Conservation (phyloP, 805 yeast genomes). For the Hanseniaspora meyeri region DNA sequence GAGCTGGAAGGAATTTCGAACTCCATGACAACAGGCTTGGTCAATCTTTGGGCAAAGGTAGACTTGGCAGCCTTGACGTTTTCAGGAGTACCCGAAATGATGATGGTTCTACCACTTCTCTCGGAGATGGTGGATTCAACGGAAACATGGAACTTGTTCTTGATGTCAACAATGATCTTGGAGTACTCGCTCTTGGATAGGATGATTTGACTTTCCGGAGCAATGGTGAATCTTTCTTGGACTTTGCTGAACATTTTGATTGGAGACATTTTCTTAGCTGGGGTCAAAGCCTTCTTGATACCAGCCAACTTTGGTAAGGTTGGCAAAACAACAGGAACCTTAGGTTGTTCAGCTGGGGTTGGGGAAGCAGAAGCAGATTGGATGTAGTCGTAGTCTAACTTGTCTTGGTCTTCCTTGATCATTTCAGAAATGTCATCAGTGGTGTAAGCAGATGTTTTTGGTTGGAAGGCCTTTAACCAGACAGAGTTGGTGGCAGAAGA, state of each 20-base stretch:
- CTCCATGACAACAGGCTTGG: slow-evolving; percentile 53
- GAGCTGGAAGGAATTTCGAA: slow-evolving; percentile 65
- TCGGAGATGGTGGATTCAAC: slow-evolving; percentile 70
- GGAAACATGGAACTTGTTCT: slow-evolving; percentile 47
- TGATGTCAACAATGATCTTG: slow-evolving; percentile 52
- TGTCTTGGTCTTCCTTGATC: not conserved
- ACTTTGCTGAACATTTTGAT: slow-evolving; percentile 36
- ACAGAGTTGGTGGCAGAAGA: not conserved
- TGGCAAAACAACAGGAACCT: slow-evolving; percentile 13
- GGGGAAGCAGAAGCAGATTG: slow-evolving; percentile 4
- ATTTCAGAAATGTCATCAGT: slow-evolving; percentile 15
- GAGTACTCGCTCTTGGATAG: slow-evolving; percentile 54
- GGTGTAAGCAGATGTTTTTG: slow-evolving; percentile 17
- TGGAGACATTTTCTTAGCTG: slow-evolving; percentile 36
- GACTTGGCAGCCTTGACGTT: slow-evolving; percentile 60
- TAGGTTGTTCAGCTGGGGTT: not conserved
- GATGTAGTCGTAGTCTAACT: not conserved
- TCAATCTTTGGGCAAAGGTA: slow-evolving; percentile 60
- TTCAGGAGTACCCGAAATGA: slow-evolving; percentile 62
- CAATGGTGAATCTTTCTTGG: slow-evolving; percentile 71
- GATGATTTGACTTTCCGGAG: slow-evolving; percentile 53
- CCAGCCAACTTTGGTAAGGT: slow-evolving; percentile 12
- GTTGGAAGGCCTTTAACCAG: slow-evolving; percentile 3
- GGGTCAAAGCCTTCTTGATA: not conserved
- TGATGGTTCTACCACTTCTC: slow-evolving; percentile 65